Evolutionary conservation across 805 yeast species (phyloP), one percentile per base, ranked within the genome.

Genomic region (Candida maris): DNA sequence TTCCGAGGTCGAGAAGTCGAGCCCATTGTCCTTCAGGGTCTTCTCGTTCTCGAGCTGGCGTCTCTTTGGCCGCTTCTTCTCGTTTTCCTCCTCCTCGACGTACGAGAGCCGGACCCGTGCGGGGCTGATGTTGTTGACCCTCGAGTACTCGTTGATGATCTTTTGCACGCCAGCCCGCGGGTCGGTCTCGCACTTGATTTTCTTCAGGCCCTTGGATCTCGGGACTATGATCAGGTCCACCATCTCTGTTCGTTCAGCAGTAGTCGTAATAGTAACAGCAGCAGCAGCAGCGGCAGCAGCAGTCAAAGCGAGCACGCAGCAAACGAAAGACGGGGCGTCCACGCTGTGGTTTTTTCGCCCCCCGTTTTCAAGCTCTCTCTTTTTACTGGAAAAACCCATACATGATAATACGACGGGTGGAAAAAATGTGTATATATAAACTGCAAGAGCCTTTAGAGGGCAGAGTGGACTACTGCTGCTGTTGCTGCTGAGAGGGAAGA

Each of bases 71-170:
- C 52, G 59, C 34, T 58, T 61, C n/a, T 33, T 46, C 30, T 43
- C 42, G 17, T 44, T 51, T 20, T 56, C 64, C 19, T 54, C 47
- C 9, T 48, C 59, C 6, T 48, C 49, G 12, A 50, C 40, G 40
- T 45, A 48, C 15, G 84, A 77, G 45, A 84, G 57, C 51, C 85
- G 72, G 40, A 83, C 58, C 47, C 89, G 68, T 54, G 73, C 59
- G 3, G 64, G 57, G 42, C 73, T 70, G 27, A 61, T 54, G 13
- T 48, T 47, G 40, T 61, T 59, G 21, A 52, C 61, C 67, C 70
- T 33, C 57, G 70, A 44, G 68, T 71, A 40, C 58, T 61, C 45
- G 59, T 71, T 43, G 56, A 68, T 24, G 66, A 63, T 62, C 8
- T 65, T 39, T 19, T 56, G 54, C 10, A 63, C 52, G n/a, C 39